Evolutionary conservation across 2,329 filamentous ascomycete genomes (phyloP), one percentile per base, ranked within the genome.

Genomic region (Ophiosphaerella herpotricha): DNA sequence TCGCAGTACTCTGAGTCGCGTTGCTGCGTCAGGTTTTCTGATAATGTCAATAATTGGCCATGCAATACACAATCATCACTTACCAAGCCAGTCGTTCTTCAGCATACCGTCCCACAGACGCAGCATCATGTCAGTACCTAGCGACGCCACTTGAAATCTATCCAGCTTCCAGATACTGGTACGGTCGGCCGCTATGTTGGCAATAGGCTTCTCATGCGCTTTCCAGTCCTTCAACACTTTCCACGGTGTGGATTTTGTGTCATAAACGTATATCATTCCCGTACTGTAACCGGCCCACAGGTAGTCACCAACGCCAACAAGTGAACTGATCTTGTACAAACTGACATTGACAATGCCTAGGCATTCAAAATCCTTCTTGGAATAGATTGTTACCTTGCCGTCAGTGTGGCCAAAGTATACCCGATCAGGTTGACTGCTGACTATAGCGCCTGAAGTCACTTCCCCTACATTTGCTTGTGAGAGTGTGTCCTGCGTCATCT

Each of bases 241-340:
- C 94, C 94, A 99, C 0, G 93, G 93, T n/a, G 83, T 85, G 26
- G 84, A 82, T 8, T 79, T 83, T 9, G 90, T 88, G 71, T 99
- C 92, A 73, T 97, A 99, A 7, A 97, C 89, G 64, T 91, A 94
- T 29, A 96, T 85, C 81, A 88, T 96, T 13, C 94, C 94, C 0
- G 90, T 97, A 71, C 93, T 97, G 76, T 92, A 97, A 2, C 88
- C 93, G 24, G 91, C 91, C 94, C 94, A 99, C 0, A 99, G 79
- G 64, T 90, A 84, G 52, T 86, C 83, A 5, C 91, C 92, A 3
- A 91, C 88, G 7, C 91, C 90, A 2, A 86, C 84, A 46, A 99
- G 78, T 32, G 89, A 86, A 69, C 91, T 96, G 73, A 99, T 96
- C 74, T 97, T 97, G 81, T 95, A 97, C 12, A 92, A 83, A 72